A percentile compares a stretch with the other conserved stretches of the same genome.
These are phyloP conservation scores for Aspergillus leporis DNA, from an alignment of 495 filamentous ascomycete genomes.

Conservation along the genomic window DNA sequence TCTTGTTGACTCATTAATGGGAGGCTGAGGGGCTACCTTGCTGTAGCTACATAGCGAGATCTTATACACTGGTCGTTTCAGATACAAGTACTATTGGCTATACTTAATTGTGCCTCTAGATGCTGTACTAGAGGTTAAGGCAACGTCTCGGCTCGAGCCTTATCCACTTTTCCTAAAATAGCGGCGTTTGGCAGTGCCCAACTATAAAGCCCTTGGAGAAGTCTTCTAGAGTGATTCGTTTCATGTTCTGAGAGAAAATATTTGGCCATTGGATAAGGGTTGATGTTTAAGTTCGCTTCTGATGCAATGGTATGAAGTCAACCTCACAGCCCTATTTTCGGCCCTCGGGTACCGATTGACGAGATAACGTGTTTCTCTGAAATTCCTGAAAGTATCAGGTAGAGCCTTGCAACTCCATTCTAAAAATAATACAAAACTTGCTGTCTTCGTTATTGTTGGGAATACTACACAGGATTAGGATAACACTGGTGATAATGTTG, in stretches of 20 bases:
- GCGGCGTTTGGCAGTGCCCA: not conserved
- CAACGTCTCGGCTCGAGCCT: not conserved
- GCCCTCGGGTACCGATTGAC: not conserved
- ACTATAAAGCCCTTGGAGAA: not conserved
- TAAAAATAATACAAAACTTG: not conserved
- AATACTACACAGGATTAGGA: not conserved
- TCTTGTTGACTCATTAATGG: not conserved
- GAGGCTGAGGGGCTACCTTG: not conserved
- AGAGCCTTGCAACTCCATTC: not conserved
- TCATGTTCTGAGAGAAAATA: not conserved
- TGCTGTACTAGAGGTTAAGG: not conserved
- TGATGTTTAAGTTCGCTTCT: not conserved
- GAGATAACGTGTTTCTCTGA: not conserved
- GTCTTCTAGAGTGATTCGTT: not conserved
- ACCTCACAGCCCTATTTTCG: not conserved
- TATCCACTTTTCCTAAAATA: constrained; percentile 3
- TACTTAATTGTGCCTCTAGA: not conserved
- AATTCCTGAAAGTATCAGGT: not conserved
- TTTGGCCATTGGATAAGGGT: not conserved
- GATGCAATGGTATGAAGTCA: not conserved
- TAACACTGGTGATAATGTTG: not conserved
- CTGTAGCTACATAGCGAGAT: not conserved
- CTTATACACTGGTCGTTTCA: not conserved
- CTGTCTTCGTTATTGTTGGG: not conserved
- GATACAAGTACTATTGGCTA: not conserved